Evolutionary conservation across 495 filamentous ascomycete genomes (phyloP).

Genomic region (Annulohypoxylon stygium): DNA sequence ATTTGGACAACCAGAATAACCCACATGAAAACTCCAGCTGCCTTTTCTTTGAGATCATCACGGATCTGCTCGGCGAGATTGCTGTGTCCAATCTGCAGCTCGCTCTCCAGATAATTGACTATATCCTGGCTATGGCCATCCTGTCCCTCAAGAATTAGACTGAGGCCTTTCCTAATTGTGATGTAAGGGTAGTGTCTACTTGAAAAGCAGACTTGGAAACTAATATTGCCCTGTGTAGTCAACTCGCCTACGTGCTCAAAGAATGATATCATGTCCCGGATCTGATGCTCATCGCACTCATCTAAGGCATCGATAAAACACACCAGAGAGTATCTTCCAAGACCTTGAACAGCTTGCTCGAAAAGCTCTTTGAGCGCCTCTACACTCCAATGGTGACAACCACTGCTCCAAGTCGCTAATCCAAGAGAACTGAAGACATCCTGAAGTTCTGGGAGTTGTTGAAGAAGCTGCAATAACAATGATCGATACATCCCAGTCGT

Average conservation of each 20-base stretch:
- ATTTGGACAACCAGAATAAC: not conserved
- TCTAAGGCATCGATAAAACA: slow-evolving; percentile 31
- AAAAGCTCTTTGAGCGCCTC: slow-evolving; percentile 52
- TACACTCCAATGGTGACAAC: slow-evolving; percentile 34
- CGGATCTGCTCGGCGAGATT: not conserved
- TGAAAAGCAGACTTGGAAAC: slow-evolving; percentile 3
- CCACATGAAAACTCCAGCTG: slow-evolving; percentile 14
- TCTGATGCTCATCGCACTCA: slow-evolving; percentile 8
- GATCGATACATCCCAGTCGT: slow-evolving; percentile 68
- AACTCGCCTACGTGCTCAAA: not conserved
- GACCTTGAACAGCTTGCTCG: slow-evolving; percentile 20
- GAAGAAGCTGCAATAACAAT: slow-evolving; percentile 53
- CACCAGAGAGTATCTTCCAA: slow-evolving; percentile 14
- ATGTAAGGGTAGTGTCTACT: slow-evolving; percentile 13
- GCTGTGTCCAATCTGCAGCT: slow-evolving; percentile 1
- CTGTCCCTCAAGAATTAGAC: not conserved
- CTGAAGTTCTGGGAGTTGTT: slow-evolving; percentile 47
- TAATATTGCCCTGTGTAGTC: not conserved
- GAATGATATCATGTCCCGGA: slow-evolving; percentile 15
- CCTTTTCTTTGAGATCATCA: slow-evolving; percentile 7
- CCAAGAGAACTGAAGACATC: slow-evolving; percentile 28
- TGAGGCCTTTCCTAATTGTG: not conserved
- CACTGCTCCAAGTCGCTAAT: not conserved
- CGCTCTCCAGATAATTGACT: not conserved
- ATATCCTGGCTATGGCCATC: not conserved